Evolutionary conservation across 192 early-diverging fungal species (phyloP), one percentile per base, ranked within the genome.

Genomic region (Backusella tarrabulga): DNA sequence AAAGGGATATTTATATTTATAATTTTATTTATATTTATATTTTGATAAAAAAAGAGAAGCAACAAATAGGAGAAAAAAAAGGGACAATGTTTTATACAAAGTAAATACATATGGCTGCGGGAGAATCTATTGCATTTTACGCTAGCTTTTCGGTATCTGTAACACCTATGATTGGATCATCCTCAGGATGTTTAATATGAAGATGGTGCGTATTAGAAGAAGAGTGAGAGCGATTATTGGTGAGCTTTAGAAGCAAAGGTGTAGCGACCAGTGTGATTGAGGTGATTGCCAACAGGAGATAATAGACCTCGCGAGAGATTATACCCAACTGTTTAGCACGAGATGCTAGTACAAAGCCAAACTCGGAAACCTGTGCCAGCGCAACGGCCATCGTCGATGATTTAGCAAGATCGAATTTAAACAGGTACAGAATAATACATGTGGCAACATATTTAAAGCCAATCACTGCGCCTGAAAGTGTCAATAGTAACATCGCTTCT

Each of bases 291-390:
- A 90, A 60, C 40, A 90, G 67, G 26, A 89, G 56, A 76, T 90
- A 90, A 76, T 83, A 90, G 4, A 82, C 82, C 69, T 90, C 89
- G 0, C 89, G 79, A 2, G 83, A 79, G 23, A 90, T 87, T 40
- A 89, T 84, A 11, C 75, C 69, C 14, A 85, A 80, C 80, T 83
- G 78, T 75, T 90, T 90, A 12, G 89, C 88, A 36, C 83, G 76
- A 50, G 85, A 84, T 9, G 87, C 88, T 6, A 90, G 74, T 0
- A 90, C 88, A 86, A 90, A 90, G 3, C 77, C 82, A 66, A 91
- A 90, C 74, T 90, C 89, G 7, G 84, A 84, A 34, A 90, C 88
- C 54, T 90, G 89, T 6, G 85, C 81, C 54, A 90, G 42, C 6
- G 90, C 89, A 72, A 89, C 69, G 15, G 83, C 77, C 79, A 90